Conservation (phyloP, 768 basidiomycete genomes). For the Lanmaoa pseudosensibilis region DNA sequence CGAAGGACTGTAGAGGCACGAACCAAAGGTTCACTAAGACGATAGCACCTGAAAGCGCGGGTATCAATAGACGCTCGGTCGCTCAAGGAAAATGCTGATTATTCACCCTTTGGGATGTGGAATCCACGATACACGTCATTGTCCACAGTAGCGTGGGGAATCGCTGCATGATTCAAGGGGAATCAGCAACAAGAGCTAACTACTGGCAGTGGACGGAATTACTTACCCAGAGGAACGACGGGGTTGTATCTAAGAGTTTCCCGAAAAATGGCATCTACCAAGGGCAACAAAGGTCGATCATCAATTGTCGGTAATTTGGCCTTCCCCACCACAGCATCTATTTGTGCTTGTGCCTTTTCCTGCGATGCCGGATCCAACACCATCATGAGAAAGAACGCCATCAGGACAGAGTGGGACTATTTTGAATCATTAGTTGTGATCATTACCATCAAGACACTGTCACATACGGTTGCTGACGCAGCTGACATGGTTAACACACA, state of each 20-base stretch:
- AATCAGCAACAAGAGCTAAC: background rate
- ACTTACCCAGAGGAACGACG: conserved; percentile 5
- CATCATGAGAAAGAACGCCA: conserved; percentile 4
- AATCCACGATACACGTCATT: conserved; percentile 28
- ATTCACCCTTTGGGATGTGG: conserved; percentile 38
- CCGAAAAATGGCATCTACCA: conserved; percentile 36
- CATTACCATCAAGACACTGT: background rate
- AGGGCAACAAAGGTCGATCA: conserved; percentile 29
- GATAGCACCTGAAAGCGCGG: conserved; percentile 11
- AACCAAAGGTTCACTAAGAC: conserved; percentile 31
- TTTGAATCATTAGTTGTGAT: background rate
- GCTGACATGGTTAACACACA: background rate
- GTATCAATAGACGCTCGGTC: background rate
- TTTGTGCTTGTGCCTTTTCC: conserved; percentile 3
- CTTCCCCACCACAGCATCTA: conserved; percentile 18
- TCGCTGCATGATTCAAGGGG: background rate
- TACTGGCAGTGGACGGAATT: background rate
- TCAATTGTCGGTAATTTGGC: conserved; percentile 11
- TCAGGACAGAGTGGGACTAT: conserved; percentile 2
- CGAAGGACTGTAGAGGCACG: background rate
- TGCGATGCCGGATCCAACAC: background rate
- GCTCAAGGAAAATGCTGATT: too few relatives aligned
- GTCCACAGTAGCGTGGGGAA: conserved; percentile 6
- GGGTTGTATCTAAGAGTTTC: conserved; percentile 22
- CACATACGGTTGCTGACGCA: conserved; percentile 1